A percentile compares a stretch with the other conserved stretches of the same genome.
These are phyloP conservation scores for Allium cepa DNA, from an alignment of 106 monocot species.

Conservation along the genomic window DNA sequence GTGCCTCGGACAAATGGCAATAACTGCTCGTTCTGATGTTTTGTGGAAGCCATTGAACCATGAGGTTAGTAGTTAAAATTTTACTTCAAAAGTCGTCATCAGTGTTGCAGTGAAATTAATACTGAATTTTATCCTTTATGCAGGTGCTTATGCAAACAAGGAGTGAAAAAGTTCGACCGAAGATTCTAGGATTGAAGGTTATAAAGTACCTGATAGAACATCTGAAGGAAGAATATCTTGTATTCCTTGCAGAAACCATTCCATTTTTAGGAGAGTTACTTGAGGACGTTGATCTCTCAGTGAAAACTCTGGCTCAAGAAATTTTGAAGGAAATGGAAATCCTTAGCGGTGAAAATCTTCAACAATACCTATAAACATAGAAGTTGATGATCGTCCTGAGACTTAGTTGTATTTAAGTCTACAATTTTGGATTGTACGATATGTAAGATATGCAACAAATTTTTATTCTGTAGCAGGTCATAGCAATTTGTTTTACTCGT, in stretches of 20 bases:
- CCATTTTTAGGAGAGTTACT: conserved; percentile 89
- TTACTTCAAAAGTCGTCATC: not conserved
- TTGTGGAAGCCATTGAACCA: conserved; percentile 95
- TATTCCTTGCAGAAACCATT: conserved; percentile 72
- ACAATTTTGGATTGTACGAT: too few relatives aligned
- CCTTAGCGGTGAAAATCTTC: conserved; percentile 81
- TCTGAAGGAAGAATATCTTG: conserved; percentile 85
- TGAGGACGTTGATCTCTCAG: conserved; percentile 74
- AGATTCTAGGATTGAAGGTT: conserved; percentile 65
- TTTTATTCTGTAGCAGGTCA: too few relatives aligned
- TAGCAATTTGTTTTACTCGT: too few relatives aligned
- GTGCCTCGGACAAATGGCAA: conserved; percentile 97
- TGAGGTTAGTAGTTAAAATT: conserved; percentile 40
- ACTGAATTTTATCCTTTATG: not conserved
- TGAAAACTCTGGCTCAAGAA: conserved; percentile 70
- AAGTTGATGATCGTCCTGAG: too few relatives aligned
- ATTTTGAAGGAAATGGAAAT: conserved; percentile 77
- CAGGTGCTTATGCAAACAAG: conserved; percentile 95
- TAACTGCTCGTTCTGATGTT: conserved; percentile 78
- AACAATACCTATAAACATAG: conserved; percentile 50
- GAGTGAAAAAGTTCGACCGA: conserved; percentile 60
- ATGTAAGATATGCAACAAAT: too few relatives aligned
- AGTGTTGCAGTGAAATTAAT: not conserved
- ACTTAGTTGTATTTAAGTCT: too few relatives aligned
- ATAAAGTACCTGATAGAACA: conserved; percentile 69